A percentile compares a stretch with the other conserved stretches of the same genome.
These are phyloP conservation scores for Setaria viridis DNA, from an alignment of 202 grass and related monocot species.

Conservation along the genomic window DNA sequence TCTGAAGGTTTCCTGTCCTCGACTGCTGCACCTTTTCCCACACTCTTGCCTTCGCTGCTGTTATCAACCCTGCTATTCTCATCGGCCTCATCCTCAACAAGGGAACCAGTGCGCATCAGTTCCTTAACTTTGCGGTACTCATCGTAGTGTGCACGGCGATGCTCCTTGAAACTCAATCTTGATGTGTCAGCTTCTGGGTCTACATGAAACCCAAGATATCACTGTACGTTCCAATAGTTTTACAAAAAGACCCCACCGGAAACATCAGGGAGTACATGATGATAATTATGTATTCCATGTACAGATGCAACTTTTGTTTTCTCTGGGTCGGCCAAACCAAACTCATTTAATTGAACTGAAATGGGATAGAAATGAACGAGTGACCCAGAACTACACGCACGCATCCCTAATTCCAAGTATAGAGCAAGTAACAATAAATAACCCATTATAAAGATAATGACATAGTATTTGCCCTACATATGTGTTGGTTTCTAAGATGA, in stretches of 20 bases:
- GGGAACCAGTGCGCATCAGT: constrained; percentile 69
- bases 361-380: neutral
- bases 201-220: constrained; percentile 42
- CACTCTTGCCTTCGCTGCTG: constrained; percentile 38
- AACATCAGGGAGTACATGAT: neutral
- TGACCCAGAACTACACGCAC: neutral
- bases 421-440: neutral
- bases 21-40: neutral
- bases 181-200: constrained; percentile 66
- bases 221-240: constrained; percentile 11
- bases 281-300: neutral
- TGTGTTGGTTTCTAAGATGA: constrained; percentile 14
- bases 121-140: constrained; percentile 92
- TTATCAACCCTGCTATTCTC: constrained; percentile 37
- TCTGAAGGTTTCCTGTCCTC: neutral
- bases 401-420: neutral
- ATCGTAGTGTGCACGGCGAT: constrained; percentile 86
- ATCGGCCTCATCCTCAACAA: constrained; percentile 60
- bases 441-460: neutral
- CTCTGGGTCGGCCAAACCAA: neutral
- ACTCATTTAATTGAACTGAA: neutral
- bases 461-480: neutral
- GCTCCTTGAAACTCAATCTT: constrained; percentile 90
- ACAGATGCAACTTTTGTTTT: neutral
- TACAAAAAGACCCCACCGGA: neutral